Base-by-base conservation (phyloP, 1,284 basidiomycete genomes). In the Ustilago hordei region DNA sequence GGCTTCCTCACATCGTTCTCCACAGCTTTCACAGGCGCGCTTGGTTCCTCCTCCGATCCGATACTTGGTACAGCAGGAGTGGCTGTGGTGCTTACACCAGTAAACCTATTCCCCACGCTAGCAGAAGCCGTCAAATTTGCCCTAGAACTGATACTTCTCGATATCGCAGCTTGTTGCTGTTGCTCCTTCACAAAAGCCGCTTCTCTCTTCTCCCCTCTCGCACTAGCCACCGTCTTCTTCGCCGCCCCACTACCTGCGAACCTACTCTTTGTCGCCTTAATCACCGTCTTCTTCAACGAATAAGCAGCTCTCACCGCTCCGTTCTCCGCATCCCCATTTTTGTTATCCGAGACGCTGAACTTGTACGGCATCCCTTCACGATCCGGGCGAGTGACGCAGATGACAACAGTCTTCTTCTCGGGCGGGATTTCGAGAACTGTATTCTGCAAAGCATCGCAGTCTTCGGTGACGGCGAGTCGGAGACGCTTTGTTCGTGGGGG, bases 311-410 rank as follows among this genome's bases (percentile, higher is more conserved):
- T 59, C 3, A 35, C 52, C 3, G 66, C 55, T 3, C 52, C 54
- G 15, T 39, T 58, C 13, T 41, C 43, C 12, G 36, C 34, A 19
- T 52, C 55, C 9, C 45, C 39, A 4, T 19, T 31, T 28, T 56
- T 56, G 28, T 23, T 43, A 11, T 50, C 50, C 3, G 64, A 36
- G 13, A 66, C 63, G 62, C 66, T 65, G 53, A 69, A 61, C 34
- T 69, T 65, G 66, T 73, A 71, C 60, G 75, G 66, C 64, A 71
- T 58, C 0, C 75, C 68, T 17, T 73, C 66, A 12, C 66, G 63
- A 6, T 77, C 75, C 8, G 69, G 75, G 12, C 69, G 59, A 3
- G 69, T 76, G 59, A 71, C 64, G 19, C 62, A 56, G 62, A 69
- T 64, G 34, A 69, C 52, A 13, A 75, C 68, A 1, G 53, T 62